Conservation (phyloP, 495 filamentous ascomycete genomes). For the Daldinia caldariorum region DNA sequence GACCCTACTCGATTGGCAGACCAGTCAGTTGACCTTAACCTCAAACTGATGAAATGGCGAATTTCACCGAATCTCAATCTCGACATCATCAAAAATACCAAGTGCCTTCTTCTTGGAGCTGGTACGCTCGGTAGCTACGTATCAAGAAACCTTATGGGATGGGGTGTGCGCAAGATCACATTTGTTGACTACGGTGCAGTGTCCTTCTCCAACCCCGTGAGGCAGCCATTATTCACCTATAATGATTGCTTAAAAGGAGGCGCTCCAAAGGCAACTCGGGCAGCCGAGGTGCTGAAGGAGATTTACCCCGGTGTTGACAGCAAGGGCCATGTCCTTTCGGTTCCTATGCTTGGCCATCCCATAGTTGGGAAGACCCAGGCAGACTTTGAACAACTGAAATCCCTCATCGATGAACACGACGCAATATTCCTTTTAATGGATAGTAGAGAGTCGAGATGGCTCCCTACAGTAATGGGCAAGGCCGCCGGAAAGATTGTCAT, state of each 20-base stretch:
- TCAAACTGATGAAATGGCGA: constrained; percentile 99
- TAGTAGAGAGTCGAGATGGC: constrained; percentile 91
- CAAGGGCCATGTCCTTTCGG: constrained; percentile 78
- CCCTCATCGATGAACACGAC: constrained; percentile 86
- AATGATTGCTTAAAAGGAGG: constrained; percentile 88
- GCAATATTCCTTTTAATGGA: constrained; percentile 97
- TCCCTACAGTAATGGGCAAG: constrained; percentile 98
- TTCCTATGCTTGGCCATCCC: constrained; percentile 95
- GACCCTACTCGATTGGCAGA: constrained; percentile 87
- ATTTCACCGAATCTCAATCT: constrained; percentile 89
- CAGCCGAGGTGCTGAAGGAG: constrained; percentile 80
- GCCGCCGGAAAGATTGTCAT: constrained; percentile 91
- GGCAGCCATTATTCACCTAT: constrained; percentile 91
- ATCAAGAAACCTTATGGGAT: constrained; percentile 88
- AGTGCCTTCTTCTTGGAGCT: constrained; percentile 91
- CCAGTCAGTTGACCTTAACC: constrained; percentile 95
- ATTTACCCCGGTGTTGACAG: constrained; percentile 93
- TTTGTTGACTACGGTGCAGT: constrained; percentile 95
- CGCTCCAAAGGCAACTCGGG: constrained; percentile 81
- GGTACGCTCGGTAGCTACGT: constrained; percentile 96
- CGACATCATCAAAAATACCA: constrained; percentile 87
- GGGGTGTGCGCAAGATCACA: constrained; percentile 96
- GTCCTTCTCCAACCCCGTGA: constrained; percentile 96
- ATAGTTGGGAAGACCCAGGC: constrained; percentile 73
- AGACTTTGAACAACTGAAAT: constrained; percentile 78